Percentiles rank a stretch among this genome's conserved stretches.
phyloP scores from a whole-genome alignment of 768 basidiomycete species.

The Paxillus rubicundulus region DNA sequence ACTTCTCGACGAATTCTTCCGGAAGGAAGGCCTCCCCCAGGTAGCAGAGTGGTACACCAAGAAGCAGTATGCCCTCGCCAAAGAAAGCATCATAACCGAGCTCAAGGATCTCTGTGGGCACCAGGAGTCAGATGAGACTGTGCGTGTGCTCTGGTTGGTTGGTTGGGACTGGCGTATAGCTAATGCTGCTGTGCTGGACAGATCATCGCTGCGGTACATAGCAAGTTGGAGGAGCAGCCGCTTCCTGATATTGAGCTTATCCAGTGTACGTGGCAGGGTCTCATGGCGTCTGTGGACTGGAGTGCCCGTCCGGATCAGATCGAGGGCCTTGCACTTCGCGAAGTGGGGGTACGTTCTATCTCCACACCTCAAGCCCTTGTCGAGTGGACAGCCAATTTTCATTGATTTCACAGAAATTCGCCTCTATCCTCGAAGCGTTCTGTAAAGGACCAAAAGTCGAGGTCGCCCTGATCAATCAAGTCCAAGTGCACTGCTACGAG shows the following conservation, averaged over 20 bases:
- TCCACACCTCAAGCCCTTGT: not conserved
- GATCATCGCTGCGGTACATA: constrained; percentile 76
- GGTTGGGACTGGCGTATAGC: not conserved
- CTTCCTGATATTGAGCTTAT: constrained; percentile 84
- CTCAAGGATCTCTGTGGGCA: constrained; percentile 69
- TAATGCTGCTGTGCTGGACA: constrained; percentile 30
- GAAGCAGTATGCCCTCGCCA: constrained; percentile 79
- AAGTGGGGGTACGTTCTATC: constrained; percentile 67
- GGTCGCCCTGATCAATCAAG: constrained; percentile 91
- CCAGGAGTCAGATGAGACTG: constrained; percentile 67
- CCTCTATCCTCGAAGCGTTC: constrained; percentile 87
- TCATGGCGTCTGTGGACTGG: constrained; percentile 88
- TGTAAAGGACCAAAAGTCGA: constrained; percentile 85
- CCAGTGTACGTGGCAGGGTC: constrained; percentile 88
- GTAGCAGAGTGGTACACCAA: constrained; percentile 95
- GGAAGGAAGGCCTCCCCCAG: constrained; percentile 67
- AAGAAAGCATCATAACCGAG: constrained; percentile 69
- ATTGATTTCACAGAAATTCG: constrained; percentile 61
- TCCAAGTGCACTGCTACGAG: constrained; percentile 95
- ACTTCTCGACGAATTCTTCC: constrained; percentile 84
- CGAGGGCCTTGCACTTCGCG: constrained; percentile 82
- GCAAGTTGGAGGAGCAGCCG: constrained; percentile 71
- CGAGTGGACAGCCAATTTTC: not conserved
- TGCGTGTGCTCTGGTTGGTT: constrained; percentile 33
- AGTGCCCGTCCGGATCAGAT: constrained; percentile 88